These are phyloP conservation scores for Mortierella sp. DNA, from an alignment of 371 early-diverging fungal species.

Conservation along the genomic window DNA sequence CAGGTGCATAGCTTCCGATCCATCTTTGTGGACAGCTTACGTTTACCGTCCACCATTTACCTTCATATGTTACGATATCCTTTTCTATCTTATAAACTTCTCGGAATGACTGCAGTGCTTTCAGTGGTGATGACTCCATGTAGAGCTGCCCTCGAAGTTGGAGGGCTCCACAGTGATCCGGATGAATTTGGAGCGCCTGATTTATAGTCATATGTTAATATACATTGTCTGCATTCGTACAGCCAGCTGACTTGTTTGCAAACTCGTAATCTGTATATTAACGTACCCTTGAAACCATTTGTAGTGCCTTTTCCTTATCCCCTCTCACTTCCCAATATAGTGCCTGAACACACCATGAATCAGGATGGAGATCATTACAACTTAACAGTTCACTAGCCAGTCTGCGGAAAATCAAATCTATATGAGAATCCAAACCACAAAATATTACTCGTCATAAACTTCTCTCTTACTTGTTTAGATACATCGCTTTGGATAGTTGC, in stretches of 20 bases:
- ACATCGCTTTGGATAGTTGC: conserved; percentile 10
- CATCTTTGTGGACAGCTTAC: too few species aligned
- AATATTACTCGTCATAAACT: not conserved
- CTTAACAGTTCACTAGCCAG: conserved; percentile 30
- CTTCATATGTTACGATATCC: conserved; percentile 31
- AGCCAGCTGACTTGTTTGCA: not conserved
- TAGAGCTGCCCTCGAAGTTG: conserved; percentile 27
- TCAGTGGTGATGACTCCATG: conserved; percentile 11
- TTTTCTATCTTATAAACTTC: conserved; percentile 26
- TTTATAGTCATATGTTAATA: too few species aligned
- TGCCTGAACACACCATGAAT: conserved; percentile 46
- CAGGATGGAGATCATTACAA: conserved; percentile 32
- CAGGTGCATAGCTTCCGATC: too few species aligned
- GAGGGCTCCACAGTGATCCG: conserved; percentile 40
- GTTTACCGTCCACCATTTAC: conserved; percentile 6
- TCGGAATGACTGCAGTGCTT: conserved; percentile 28
- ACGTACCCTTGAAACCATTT: conserved; percentile 29
- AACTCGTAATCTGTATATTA: not conserved
- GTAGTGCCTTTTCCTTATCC: conserved; percentile 28
- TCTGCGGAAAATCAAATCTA: conserved; percentile 1
- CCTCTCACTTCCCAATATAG: conserved; percentile 27
- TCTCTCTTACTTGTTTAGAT: conserved; percentile 27
- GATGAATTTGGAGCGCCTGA: conserved; percentile 28
- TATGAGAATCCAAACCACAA: not conserved
- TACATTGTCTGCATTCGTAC: too few species aligned